Base-by-base conservation (phyloP, 805 yeast species). In the Lipomyces orientalis region DNA sequence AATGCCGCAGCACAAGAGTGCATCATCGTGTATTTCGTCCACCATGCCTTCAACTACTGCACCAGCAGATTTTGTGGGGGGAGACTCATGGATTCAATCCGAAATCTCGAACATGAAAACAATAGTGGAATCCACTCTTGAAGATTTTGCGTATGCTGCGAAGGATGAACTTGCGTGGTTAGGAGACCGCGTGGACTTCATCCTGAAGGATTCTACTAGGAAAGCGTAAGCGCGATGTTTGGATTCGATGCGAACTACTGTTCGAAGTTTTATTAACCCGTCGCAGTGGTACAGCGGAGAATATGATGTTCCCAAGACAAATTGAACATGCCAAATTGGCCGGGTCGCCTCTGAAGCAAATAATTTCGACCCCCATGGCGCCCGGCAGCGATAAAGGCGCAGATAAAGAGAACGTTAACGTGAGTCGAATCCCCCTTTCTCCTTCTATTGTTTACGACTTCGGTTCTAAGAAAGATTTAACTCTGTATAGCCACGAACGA, bases 91-190 rank as follows among this genome's bases (percentile, higher is more conserved):
- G 73, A 12, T 61, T 58, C 64, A 46, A 10, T 29, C 61, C n/a
- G 71, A 70, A 52, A 61, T 68, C 34, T 58, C 62, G 22, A 46
- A 46, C 37, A 63, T 67, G n/a, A 56, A 64, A 52, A 35, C 62
- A 1, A 49, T 64, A 7, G 54, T 59, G 57, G 60, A 37, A 31
- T 54, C 54, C 33, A 22, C 46, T 2, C 58, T 35, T 34, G 57
- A 60, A 7, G 71, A 73, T 62, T 73, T 66, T 54, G 60, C 56
- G 8, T 73, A 56, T 43, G 73, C 73, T 12, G 71, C 73, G 6
- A 46, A 54, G 16, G 66, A 71, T 46, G 73, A 71, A 49, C 62
- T 73, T 19, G 65, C 54, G 22, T 73, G 74, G 72, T 59, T 73
- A n/a, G 55, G 46, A 10, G 62, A 59, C 14, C 64, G 72, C n/a